Conservation (phyloP, 1,284 basidiomycete genomes). For the Hypsizygus ulmarius region DNA sequence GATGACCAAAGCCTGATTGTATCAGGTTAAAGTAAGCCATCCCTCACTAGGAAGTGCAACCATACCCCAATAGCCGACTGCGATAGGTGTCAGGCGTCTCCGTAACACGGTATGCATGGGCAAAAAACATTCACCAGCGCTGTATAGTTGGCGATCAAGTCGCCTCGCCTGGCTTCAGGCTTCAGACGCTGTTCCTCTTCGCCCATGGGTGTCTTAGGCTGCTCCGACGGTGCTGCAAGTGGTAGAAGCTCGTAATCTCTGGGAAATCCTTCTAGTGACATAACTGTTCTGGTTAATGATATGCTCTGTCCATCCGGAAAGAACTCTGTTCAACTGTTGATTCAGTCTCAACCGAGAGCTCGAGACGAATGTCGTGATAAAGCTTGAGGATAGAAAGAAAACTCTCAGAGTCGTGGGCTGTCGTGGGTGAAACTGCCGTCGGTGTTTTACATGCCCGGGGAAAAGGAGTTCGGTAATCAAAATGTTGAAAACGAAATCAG, state of each 20-base stretch:
- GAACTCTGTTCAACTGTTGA: too few relatives aligned
- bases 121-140: conserved; percentile 36
- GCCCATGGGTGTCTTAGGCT: conserved; percentile 27
- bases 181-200: conserved; percentile 35
- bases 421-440: too few relatives aligned
- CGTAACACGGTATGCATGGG: neutral
- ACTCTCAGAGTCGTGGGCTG: too few relatives aligned
- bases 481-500: too few relatives aligned
- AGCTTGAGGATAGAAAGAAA: too few relatives aligned
- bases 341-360: too few relatives aligned
- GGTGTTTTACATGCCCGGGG: too few relatives aligned
- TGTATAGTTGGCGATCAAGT: conserved; percentile 35
- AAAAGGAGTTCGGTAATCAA: too few relatives aligned
- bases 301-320: too few relatives aligned
- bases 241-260: conserved; percentile 30
- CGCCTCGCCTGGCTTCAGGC: conserved; percentile 40
- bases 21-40: neutral
- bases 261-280: conserved; percentile 1
- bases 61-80: conserved; percentile 26
- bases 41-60: neutral
- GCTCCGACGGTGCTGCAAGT: conserved; percentile 18
- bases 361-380: too few relatives aligned
- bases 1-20: conserved; percentile 41
- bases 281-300: neutral
- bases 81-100: neutral